Conservation (phyloP, 257 asterid species). For the Nicotiana obtusifolia region DNA sequence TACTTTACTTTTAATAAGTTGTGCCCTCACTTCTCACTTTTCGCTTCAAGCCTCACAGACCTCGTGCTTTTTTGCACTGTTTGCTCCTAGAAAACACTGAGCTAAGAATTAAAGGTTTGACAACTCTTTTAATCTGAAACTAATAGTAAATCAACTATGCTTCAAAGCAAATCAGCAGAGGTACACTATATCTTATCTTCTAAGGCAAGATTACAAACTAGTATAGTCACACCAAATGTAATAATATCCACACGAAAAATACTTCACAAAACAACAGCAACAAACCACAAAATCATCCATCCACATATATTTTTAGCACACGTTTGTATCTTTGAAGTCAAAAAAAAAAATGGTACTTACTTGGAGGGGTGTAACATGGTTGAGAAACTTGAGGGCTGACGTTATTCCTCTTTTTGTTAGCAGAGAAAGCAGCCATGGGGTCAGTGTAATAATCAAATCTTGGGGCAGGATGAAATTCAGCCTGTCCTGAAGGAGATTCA, state of each 20-base stretch:
- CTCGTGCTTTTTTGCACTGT: not conserved
- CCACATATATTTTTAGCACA: not conserved
- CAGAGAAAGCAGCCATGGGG: slow-evolving; percentile 75
- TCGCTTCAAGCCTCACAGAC: not conserved
- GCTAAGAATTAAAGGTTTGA: too few relatives aligned
- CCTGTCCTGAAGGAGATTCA: slow-evolving; percentile 30
- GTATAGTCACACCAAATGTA: not conserved
- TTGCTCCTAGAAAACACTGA: not conserved
- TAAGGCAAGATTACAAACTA: not conserved
- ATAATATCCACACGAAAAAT: not conserved
- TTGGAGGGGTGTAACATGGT: slow-evolving; percentile 39
- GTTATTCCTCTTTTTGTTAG: slow-evolving; percentile 1
- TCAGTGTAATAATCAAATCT: slow-evolving; percentile 83
- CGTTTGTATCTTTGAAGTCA: too few relatives aligned
- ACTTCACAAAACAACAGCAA: not conserved
- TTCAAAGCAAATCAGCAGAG: not conserved
- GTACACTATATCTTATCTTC: not conserved
- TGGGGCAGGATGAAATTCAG: not conserved
- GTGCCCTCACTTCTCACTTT: not conserved
- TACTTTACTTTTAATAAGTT: not conserved
- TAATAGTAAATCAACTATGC: not conserved
- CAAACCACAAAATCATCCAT: not conserved
- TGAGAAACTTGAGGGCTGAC: slow-evolving; percentile 42
- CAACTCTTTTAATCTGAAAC: too few relatives aligned
- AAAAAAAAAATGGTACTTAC: slow-evolving; percentile 53